Conservation (phyloP, 2,329 filamentous ascomycete genomes). For the Thermothelomyces thermophilus region DNA sequence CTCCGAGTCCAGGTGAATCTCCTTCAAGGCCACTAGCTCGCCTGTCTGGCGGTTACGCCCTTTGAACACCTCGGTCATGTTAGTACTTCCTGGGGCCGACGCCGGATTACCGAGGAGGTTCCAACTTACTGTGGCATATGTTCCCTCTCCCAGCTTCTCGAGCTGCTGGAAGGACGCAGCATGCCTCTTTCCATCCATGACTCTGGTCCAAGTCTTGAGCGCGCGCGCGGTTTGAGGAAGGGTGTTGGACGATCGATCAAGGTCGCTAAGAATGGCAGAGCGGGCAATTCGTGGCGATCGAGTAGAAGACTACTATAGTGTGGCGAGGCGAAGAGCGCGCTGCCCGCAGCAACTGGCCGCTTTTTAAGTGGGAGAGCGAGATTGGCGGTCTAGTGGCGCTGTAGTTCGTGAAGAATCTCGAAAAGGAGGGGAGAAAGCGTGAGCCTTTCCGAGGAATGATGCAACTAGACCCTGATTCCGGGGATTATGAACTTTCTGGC, state of each 20-base stretch:
- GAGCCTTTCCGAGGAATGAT: no score
- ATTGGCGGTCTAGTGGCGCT: no score
- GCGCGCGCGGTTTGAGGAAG: conserved; percentile 1
- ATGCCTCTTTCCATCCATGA: conserved; percentile 87
- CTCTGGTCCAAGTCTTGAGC: conserved; percentile 8
- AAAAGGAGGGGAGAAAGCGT: conserved; percentile 16
- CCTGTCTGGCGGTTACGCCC: conserved; percentile 95
- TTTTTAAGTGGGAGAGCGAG: no score
- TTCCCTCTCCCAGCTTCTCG: conserved; percentile 97
- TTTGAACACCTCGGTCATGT: conserved; percentile 71
- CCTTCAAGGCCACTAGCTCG: conserved; percentile 92
- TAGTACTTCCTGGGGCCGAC: not conserved
- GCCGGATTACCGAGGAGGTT: not conserved
- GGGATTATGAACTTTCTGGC: no score
- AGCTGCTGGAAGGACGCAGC: conserved; percentile 98
- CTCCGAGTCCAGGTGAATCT: conserved; percentile 97
- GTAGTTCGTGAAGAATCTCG: conserved; percentile 25
- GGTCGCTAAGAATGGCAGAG: conserved; percentile 24
- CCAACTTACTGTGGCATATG: conserved; percentile 82
- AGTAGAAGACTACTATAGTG: conserved; percentile 30
- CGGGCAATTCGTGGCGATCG: conserved; percentile 29
- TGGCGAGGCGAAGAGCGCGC: conserved; percentile 35
- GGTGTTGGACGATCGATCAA: not conserved
- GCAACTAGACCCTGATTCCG: no score
- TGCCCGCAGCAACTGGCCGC: no score